Conservation (phyloP, 2,329 filamentous ascomycete species). For the Venturia pyrina region DNA sequence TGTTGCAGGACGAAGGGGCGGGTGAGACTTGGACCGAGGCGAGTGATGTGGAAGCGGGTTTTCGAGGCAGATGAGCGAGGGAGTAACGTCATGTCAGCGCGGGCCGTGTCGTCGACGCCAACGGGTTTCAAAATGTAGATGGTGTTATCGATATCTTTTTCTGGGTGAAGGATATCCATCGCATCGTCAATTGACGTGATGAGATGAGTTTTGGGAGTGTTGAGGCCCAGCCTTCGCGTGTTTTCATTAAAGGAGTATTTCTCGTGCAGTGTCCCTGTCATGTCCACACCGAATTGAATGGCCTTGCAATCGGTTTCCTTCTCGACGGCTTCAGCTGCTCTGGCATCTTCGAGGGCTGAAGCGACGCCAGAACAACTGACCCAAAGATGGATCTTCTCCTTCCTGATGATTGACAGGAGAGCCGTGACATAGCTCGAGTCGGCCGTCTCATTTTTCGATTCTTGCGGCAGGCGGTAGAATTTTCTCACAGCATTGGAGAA, state of each 20-base stretch:
- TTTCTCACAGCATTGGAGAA: conserved; percentile 46
- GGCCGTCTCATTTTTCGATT: conserved; percentile 23
- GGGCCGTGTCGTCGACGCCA: conserved; percentile 49
- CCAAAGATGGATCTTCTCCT: conserved; percentile 60
- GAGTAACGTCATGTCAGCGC: conserved; percentile 55
- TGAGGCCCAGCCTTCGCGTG: conserved; percentile 43
- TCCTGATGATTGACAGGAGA: conserved; percentile 48
- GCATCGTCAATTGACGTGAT: conserved; percentile 3
- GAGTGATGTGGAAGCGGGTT: conserved; percentile 45
- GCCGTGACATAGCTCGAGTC: conserved; percentile 43
- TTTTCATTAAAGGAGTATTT: conserved; percentile 57
- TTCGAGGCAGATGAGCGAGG: conserved; percentile 40
- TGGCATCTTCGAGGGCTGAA: conserved; percentile 55
- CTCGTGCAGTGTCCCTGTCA: conserved; percentile 50
- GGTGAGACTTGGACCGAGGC: conserved; percentile 43
- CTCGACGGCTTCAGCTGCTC: conserved; percentile 53
- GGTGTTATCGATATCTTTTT: background rate
- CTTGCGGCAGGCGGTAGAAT: conserved; percentile 43
- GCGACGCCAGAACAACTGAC: conserved; percentile 62
- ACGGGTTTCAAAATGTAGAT: conserved; percentile 58
- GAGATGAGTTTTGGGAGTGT: conserved; percentile 41
- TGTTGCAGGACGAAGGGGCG: conserved; percentile 60
- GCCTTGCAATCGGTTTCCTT: conserved; percentile 47
- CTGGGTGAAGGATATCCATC: background rate
- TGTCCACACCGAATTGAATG: conserved; percentile 51